Evolutionary conservation across 345 rosid species (phyloP).

Genomic region (Rhodomyrtus tomentosa): DNA sequence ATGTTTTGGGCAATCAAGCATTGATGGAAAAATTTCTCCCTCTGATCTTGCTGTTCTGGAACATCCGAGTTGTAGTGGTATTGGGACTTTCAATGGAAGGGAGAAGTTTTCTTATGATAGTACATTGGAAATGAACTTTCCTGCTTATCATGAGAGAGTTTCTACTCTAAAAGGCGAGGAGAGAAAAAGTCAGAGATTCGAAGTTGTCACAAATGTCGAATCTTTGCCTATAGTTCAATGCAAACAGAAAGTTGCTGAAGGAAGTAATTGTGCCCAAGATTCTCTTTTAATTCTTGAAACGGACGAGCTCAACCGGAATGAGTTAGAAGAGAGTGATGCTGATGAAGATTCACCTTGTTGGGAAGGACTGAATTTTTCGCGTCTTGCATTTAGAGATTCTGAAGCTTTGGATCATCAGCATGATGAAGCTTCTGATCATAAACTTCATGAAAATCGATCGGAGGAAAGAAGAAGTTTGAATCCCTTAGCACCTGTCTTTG

Average conservation of each 20-base stretch:
- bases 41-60: background rate
- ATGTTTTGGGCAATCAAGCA: slow-evolving; percentile 1
- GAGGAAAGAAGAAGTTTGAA: slow-evolving; percentile 20
- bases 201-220: background rate
- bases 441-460: slow-evolving; percentile 12
- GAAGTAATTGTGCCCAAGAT: slow-evolving; percentile 4
- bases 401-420: slow-evolving; percentile 4
- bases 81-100: background rate
- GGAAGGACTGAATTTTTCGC: slow-evolving; percentile 26
- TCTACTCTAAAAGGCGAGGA: background rate
- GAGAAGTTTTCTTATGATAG: background rate
- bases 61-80: background rate
- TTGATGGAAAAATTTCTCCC: background rate
- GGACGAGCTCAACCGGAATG: background rate
- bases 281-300: slow-evolving; percentile 1
- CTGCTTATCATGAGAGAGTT: background rate
- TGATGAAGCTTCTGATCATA: slow-evolving; percentile 1
- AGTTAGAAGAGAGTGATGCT: slow-evolving; percentile 16
- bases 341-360: slow-evolving; percentile 70
- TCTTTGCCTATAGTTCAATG: background rate
- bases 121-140: background rate
- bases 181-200: background rate
- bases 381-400: background rate
- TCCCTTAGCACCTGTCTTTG: slow-evolving; percentile 43
- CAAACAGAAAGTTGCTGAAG: slow-evolving; percentile 6